A percentile compares a stretch with the other conserved stretches of the same genome.
Evolutionary conservation across 345 rosid species (phyloP).

Genomic region (Brassica napus): Da-Ae NC_063446.1:33017001-33017500

Average conservation of each 20-base stretch:
- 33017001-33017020: conserved; percentile 16
- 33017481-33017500: neutral
- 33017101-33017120: neutral
- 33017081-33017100: neutral
- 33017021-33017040: neutral
- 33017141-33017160: neutral
- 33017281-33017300: conserved; percentile 14
- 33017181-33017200: conserved; percentile 4
- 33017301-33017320: neutral
- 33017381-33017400: neutral
- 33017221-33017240: conserved; percentile 30
- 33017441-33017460: neutral
- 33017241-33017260: conserved; percentile 22
- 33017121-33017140: neutral
- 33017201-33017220: conserved; percentile 22
- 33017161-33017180: conserved; percentile 10
- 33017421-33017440: neutral
- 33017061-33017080: neutral
- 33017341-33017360: too few species aligned
- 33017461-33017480: neutral
- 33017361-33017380: neutral
- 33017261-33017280: conserved; percentile 20
- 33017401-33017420: neutral
- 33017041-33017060: neutral
- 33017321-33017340: too few species aligned